Percentiles rank a stretch among this genome's conserved stretches.
phyloP scores from a whole-genome alignment of 306 rosid species.

The Inga laurina region DNA sequence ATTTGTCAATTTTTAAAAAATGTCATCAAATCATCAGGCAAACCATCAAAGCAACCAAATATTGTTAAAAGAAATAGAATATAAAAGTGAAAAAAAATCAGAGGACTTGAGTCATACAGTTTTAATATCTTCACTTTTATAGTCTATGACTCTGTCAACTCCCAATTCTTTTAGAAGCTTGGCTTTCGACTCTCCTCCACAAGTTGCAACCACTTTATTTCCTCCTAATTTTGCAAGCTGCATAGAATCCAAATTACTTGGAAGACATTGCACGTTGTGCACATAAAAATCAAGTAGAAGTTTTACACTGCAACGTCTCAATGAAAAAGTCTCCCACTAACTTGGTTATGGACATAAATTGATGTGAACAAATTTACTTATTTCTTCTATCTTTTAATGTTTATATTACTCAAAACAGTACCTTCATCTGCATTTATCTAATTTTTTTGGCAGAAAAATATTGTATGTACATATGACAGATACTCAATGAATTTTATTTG shows the following conservation, averaged over 20 bases:
- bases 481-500: background rate
- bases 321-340: background rate
- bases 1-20: slow-evolving; percentile 18
- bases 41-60: slow-evolving; percentile 16
- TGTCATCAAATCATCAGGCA: slow-evolving; percentile 4
- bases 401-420: slow-evolving; percentile 4
- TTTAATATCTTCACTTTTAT: slow-evolving; percentile 79
- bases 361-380: background rate
- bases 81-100: background rate
- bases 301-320: slow-evolving; percentile 8
- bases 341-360: background rate
- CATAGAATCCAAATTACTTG: slow-evolving; percentile 29
- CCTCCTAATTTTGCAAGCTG: slow-evolving; percentile 96
- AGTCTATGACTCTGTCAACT: slow-evolving; percentile 92
- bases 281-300: slow-evolving; percentile 9
- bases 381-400: background rate
- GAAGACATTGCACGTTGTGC: slow-evolving; percentile 10
- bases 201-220: slow-evolving; percentile 89
- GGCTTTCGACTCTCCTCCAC: slow-evolving; percentile 87
- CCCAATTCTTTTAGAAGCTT: slow-evolving; percentile 83
- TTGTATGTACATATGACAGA: background rate
- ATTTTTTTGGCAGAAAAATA: background rate
- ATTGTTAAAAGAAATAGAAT: background rate
- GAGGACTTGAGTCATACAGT: slow-evolving; percentile 51
- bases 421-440: background rate